Percentiles rank a stretch among this genome's conserved stretches.
Conservation (phyloP, 345 rosid species). For the Hypericum androsaemum region DNA sequence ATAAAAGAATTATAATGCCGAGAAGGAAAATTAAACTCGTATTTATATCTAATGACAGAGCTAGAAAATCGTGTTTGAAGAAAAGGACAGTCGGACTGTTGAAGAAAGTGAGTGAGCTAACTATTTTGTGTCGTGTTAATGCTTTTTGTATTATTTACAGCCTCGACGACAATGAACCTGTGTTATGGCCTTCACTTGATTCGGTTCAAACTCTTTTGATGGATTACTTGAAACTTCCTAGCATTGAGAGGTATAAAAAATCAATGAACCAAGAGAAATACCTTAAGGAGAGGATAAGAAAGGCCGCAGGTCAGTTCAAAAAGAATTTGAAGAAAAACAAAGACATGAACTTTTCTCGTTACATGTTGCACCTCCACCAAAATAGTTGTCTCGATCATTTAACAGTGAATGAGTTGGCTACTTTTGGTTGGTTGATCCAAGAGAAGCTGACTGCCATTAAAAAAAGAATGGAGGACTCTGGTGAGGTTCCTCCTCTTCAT, state of each 20-base stretch:
- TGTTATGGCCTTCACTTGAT: constrained; percentile 23
- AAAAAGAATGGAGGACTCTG: constrained; percentile 10
- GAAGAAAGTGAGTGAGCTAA: constrained; percentile 39
- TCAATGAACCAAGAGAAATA: constrained; percentile 27
- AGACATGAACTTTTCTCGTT: constrained; percentile 7
- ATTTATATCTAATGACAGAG: constrained; percentile 27
- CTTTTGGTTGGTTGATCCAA: too few species aligned
- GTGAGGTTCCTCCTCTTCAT: constrained; percentile 8
- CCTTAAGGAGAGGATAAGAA: constrained; percentile 15
- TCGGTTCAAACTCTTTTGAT: constrained; percentile 11
- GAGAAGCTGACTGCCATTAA: constrained; percentile 18
- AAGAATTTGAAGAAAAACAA: constrained; percentile 16
- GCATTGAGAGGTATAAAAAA: constrained; percentile 21
- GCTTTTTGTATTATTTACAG: constrained; percentile 28
- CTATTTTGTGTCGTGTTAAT: constrained; percentile 28
- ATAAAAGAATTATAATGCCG: too few species aligned
- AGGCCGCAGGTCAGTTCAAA: constrained; percentile 13
- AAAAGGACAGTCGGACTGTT: constrained; percentile 33
- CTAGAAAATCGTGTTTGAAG: constrained; percentile 37
- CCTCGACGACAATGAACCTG: constrained; percentile 29
- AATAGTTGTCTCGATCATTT: constrained; percentile 9
- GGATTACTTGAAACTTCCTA: constrained; percentile 19
- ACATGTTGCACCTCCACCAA: constrained; percentile 17
- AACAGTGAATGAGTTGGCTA: constrained; percentile 3
- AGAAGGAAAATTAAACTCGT: constrained; percentile 38